Conservation (phyloP, 1,284 basidiomycete species). For the Phellinidium pouzarii region DNA sequence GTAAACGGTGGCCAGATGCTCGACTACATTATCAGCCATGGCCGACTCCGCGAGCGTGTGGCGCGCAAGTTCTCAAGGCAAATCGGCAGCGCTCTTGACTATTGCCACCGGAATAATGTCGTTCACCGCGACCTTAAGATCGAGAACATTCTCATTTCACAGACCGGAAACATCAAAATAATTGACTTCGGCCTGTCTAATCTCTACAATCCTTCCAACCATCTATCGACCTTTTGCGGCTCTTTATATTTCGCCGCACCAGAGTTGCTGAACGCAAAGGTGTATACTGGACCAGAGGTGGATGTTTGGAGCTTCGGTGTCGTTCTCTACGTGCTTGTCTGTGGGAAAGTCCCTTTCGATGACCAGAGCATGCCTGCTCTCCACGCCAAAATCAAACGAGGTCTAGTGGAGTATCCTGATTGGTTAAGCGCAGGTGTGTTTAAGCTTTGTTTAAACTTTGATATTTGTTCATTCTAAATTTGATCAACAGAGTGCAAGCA, state of each 20-base stretch:
- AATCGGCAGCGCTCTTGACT: conserved; percentile 92
- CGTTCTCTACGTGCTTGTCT: conserved; percentile 94
- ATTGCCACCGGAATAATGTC: conserved; percentile 96
- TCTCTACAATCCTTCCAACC: conserved; percentile 79
- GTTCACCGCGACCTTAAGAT: conserved; percentile 99
- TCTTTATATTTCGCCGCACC: conserved; percentile 98
- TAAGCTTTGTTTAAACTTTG: conserved; percentile 1
- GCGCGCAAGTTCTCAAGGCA: conserved; percentile 96
- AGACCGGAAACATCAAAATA: conserved; percentile 98
- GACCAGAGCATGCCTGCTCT: conserved; percentile 99
- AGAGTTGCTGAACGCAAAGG: conserved; percentile 92
- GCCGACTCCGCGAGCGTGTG: conserved; percentile 89
- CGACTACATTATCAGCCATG: conserved; percentile 99
- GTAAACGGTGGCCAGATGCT: conserved; percentile 99
- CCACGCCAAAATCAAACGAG: conserved; percentile 98
- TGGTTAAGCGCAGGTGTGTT: conserved; percentile 87
- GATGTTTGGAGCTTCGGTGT: conserved; percentile 99
- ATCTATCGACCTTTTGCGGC: conserved; percentile 94
- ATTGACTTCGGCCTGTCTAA: conserved; percentile 99
- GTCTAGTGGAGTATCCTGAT: conserved; percentile 93
- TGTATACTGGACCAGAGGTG: conserved; percentile 96
- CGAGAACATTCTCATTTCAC: conserved; percentile 98
- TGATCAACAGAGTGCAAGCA: conserved; percentile 79
- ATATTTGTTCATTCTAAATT: conserved; percentile 1
- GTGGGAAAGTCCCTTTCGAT: conserved; percentile 98